phyloP scores from a whole-genome alignment of 257 asterid species.

The Solanum chilense region DNA sequence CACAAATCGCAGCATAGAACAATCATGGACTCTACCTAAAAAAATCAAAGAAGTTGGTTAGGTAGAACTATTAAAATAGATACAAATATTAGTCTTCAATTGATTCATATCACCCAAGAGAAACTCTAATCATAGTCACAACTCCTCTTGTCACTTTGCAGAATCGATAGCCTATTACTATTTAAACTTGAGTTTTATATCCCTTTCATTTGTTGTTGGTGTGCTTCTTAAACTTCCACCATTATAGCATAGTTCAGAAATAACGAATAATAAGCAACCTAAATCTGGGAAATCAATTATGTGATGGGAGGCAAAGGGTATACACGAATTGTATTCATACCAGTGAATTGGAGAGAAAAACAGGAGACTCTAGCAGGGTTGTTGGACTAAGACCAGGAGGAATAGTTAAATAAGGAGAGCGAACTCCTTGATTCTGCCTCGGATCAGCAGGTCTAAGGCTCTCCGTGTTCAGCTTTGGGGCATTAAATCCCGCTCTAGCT shows the following conservation, averaged over 20 bases:
- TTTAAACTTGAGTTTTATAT: not conserved
- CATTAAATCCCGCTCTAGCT: constrained; percentile 79
- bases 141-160: not conserved
- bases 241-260: not conserved
- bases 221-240: not conserved
- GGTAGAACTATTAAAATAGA: not conserved
- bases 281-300: not conserved
- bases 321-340: constrained; percentile 17
- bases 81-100: not conserved
- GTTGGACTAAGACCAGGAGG: constrained; percentile 90
- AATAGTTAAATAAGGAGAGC: constrained; percentile 58
- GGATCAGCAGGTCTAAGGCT: constrained; percentile 39
- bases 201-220: not conserved
- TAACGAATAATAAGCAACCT: not conserved
- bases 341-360: constrained; percentile 58
- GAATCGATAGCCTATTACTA: not conserved
- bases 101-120: not conserved
- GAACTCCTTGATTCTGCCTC: constrained; percentile 35
- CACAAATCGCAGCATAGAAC: not conserved
- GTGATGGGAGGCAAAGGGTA: not conserved
- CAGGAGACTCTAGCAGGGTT: constrained; percentile 76
- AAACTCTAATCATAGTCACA: not conserved
- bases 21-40: not conserved
- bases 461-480: constrained; percentile 67
- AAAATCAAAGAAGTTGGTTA: not conserved